A percentile compares a stretch with the other conserved stretches of the same genome.
Conservation (phyloP, 805 yeast genomes). For the Blastobotrys peoriensis region DNA sequence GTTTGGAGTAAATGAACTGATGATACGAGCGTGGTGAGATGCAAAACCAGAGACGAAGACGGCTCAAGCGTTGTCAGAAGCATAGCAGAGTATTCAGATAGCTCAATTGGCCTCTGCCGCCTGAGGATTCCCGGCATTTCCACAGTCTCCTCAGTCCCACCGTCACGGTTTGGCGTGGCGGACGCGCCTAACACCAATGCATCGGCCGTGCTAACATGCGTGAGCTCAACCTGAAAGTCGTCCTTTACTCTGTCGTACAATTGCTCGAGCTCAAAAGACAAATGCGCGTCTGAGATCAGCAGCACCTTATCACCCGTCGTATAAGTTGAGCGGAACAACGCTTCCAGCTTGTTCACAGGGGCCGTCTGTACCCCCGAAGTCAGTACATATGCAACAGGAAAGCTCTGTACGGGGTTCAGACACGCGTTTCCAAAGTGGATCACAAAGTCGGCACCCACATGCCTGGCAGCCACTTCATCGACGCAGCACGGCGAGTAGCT, state of each 20-base stretch:
- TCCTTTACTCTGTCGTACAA: constrained; percentile 34
- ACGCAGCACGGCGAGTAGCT: constrained; percentile 94
- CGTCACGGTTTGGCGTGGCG: not conserved
- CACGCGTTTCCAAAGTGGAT: constrained; percentile 96
- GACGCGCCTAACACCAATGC: not conserved
- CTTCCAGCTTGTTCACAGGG: constrained; percentile 36
- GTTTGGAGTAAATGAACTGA: constrained; percentile 50
- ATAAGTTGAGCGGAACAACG: constrained; percentile 39
- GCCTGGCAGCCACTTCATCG: constrained; percentile 95
- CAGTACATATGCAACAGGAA: constrained; percentile 75
- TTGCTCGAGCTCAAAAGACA: constrained; percentile 39
- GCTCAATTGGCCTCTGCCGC: constrained; percentile 6
- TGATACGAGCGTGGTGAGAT: constrained; percentile 63
- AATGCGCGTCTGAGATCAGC: constrained; percentile 72
- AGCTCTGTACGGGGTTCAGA: constrained; percentile 63
- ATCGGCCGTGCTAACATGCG: constrained; percentile 16
- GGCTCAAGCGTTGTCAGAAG: constrained; percentile 51
- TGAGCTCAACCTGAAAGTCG: constrained; percentile 29
- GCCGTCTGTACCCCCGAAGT: constrained; percentile 51
- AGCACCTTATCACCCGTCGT: constrained; percentile 37
- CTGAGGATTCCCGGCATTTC: not conserved
- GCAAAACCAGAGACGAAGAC: constrained; percentile 70
- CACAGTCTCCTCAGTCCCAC: not conserved
- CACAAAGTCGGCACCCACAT: constrained; percentile 76
- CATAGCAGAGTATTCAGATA: constrained; percentile 52